phyloP scores from a whole-genome alignment of 257 asterid genomes.

The Linaria vulgaris region DNA sequence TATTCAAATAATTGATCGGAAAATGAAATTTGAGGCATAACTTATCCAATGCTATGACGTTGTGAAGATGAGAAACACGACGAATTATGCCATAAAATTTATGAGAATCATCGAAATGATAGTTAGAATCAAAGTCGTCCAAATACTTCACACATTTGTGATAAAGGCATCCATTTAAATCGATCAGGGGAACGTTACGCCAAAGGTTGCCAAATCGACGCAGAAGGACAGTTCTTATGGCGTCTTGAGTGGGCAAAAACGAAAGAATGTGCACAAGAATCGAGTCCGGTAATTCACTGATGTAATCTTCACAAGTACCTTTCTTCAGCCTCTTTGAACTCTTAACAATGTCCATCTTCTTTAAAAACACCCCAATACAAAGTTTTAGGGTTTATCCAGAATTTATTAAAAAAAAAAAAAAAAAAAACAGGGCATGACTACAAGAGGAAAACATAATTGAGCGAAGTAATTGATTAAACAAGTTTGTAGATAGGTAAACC shows the following conservation, averaged over 20 bases:
- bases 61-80: not conserved
- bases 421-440: no score
- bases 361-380: no score
- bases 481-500: no score
- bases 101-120: not conserved
- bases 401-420: no score
- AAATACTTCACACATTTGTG: not conserved
- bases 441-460: no score
- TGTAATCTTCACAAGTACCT: not conserved
- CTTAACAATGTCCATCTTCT: no score
- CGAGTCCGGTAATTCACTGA: not conserved
- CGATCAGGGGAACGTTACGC: not conserved
- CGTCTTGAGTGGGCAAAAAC: not conserved
- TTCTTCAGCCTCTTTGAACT: no score
- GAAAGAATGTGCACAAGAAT: not conserved
- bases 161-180: not conserved
- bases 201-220: not conserved
- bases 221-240: not conserved
- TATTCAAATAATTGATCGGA: no score
- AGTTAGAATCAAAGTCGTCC: no score
- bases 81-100: no score
- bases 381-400: no score
- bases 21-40: not conserved
- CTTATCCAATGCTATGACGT: not conserved
- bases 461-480: no score